Evolutionary conservation across 2,329 filamentous ascomycete species (phyloP).

Genomic region (Madurella fahalii): DNA sequence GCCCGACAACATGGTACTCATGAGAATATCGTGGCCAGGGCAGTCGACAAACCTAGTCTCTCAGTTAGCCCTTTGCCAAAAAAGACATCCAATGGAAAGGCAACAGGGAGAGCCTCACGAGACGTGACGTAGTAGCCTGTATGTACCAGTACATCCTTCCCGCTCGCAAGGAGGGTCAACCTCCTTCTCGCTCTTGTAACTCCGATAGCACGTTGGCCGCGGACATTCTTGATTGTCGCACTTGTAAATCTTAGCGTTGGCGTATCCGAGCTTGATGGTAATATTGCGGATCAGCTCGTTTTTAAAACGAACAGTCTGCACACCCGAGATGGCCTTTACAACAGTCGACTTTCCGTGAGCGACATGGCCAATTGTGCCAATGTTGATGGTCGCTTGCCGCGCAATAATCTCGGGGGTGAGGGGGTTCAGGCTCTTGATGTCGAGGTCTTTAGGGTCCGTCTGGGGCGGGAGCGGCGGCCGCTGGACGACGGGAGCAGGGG

Average conservation of each 20-base stretch:
- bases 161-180: constrained; percentile 94
- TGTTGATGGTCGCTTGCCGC: constrained; percentile 97
- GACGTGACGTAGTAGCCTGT: constrained; percentile 84
- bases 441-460: constrained; percentile 85
- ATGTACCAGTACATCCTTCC: constrained; percentile 83
- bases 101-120: constrained; percentile 59
- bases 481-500: constrained; percentile 52
- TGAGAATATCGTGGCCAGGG: constrained; percentile 99
- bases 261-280: constrained; percentile 99
- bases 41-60: constrained; percentile 86
- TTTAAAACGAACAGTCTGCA: constrained; percentile 99
- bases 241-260: constrained; percentile 99
- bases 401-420: constrained; percentile 96
- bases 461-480: constrained; percentile 68
- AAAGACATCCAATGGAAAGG: neutral
- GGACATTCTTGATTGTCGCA: constrained; percentile 91
- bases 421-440: constrained; percentile 74
- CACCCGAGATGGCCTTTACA: constrained; percentile 97
- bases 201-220: constrained; percentile 89
- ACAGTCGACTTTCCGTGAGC: constrained; percentile 99
- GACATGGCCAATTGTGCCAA: constrained; percentile 97
- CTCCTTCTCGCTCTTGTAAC: constrained; percentile 99
- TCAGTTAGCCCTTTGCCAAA: constrained; percentile 25
- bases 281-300: constrained; percentile 99
- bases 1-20: constrained; percentile 99